Evolutionary conservation across 164 flowering plant species (phyloP).

Genomic region (Brasenia schreberi): DNA sequence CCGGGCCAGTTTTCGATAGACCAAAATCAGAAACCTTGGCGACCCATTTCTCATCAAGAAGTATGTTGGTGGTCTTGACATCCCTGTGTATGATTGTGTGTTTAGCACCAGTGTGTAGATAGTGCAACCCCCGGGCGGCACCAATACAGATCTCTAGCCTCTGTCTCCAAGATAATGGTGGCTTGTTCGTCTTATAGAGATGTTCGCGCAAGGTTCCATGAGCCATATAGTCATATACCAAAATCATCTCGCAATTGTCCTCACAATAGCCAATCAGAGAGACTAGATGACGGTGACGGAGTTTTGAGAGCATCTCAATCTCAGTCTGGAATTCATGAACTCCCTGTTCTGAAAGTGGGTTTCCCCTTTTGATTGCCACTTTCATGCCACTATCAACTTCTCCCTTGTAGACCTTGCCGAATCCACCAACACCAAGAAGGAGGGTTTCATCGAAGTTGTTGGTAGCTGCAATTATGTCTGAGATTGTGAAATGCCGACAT

Average conservation of each 20-base stretch:
- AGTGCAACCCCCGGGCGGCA: constrained; percentile 46
- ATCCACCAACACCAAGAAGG: constrained; percentile 35
- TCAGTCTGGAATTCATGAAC: constrained; percentile 37
- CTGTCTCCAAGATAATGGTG: constrained; percentile 34
- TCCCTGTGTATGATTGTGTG: constrained; percentile 38
- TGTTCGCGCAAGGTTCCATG: constrained; percentile 35
- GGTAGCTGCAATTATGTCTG: constrained; percentile 34
- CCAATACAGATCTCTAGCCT: constrained; percentile 43
- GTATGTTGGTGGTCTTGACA: constrained; percentile 39
- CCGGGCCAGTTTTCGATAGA: too few relatives aligned
- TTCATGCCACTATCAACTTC: constrained; percentile 21
- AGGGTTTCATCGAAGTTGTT: constrained; percentile 24
- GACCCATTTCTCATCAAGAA: constrained; percentile 38
- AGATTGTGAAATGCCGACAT: constrained; percentile 36
- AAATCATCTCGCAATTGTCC: constrained; percentile 33
- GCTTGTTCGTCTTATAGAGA: constrained; percentile 29
- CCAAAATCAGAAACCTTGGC: constrained; percentile 51
- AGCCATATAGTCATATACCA: constrained; percentile 43
- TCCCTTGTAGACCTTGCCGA: constrained; percentile 41
- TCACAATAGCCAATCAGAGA: constrained; percentile 43
- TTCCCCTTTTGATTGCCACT: constrained; percentile 41
- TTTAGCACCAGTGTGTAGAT: constrained; percentile 39
- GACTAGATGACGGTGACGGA: constrained; percentile 36
- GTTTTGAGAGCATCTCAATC: constrained; percentile 44
- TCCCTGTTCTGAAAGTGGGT: constrained; percentile 33